phyloP scores from a whole-genome alignment of 768 basidiomycete species.

The Suillus luteus region DNA sequence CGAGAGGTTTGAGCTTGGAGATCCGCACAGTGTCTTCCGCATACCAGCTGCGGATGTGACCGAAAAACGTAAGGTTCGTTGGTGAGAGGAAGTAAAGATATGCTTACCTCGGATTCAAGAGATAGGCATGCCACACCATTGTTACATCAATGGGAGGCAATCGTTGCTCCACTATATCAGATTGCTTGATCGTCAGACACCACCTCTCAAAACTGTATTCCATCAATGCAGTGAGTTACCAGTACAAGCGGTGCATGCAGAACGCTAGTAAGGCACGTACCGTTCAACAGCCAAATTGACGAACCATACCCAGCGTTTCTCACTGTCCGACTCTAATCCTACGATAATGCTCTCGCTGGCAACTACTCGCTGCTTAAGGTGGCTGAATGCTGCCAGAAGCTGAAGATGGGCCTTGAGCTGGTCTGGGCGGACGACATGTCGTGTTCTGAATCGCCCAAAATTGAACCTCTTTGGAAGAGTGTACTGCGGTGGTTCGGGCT shows the following conservation, averaged over 20 bases:
- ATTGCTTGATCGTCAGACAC: constrained; percentile 22
- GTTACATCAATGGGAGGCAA: constrained; percentile 42
- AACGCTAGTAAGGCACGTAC: constrained; percentile 15
- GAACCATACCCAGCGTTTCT: constrained; percentile 40
- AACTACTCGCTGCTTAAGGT: constrained; percentile 20
- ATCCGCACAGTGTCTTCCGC: constrained; percentile 22
- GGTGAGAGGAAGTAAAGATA: background rate
- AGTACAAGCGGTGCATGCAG: background rate
- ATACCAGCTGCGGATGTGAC: constrained; percentile 24
- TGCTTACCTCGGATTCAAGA: constrained; percentile 39
- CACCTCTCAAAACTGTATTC: constrained; percentile 37
- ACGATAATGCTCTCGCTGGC: constrained; percentile 18
- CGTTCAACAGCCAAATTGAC: constrained; percentile 40
- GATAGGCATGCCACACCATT: constrained; percentile 45
- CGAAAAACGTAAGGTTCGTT: background rate
- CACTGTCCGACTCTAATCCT: constrained; percentile 26
- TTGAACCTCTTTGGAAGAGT: no score
- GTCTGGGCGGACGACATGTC: no score
- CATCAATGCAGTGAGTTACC: background rate
- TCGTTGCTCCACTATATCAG: constrained; percentile 6
- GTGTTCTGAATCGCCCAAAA: no score
- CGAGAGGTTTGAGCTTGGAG: constrained; percentile 4
- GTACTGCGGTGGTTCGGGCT: no score
- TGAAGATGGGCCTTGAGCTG: no score
- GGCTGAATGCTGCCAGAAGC: constrained; percentile 21